Evolutionary conservation across 108 stramenopile species (phyloP).

Genomic region (Skeletonema grethae): DNA sequence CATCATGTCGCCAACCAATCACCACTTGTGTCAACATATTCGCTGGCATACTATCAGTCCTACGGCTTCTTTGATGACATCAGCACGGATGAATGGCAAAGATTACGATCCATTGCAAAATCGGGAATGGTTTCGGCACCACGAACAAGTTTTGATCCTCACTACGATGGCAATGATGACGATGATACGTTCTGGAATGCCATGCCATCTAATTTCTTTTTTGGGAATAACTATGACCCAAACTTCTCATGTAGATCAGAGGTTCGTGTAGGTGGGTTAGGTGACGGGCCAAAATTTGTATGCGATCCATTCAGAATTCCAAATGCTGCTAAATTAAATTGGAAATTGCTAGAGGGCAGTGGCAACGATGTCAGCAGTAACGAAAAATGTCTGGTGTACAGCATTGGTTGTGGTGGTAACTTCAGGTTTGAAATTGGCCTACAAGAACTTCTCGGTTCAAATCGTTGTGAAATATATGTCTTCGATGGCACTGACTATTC

Average conservation of each 20-base stretch:
- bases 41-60: conserved; percentile 11
- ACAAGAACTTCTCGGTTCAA: conserved; percentile 16
- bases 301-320: conserved; percentile 52
- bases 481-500: conserved; percentile 13
- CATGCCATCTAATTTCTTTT: conserved; percentile 4
- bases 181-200: conserved; percentile 7
- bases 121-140: background rate
- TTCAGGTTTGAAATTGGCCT: conserved; percentile 45
- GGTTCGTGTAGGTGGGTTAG: conserved; percentile 9
- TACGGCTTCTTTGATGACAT: conserved; percentile 14
- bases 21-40: background rate
- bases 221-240: conserved; percentile 48
- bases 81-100: background rate
- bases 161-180: background rate
- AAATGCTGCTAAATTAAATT: background rate
- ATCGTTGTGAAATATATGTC: conserved; percentile 44
- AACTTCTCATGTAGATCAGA: conserved; percentile 46
- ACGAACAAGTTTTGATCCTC: background rate
- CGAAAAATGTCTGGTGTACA: conserved; percentile 47
- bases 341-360: background rate
- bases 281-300: conserved; percentile 52
- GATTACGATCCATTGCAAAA: background rate
- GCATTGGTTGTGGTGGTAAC: conserved; percentile 49
- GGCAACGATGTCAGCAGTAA: conserved; percentile 3
- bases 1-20: background rate